Base-by-base conservation (phyloP, 805 yeast species). In the Yarrowia sp. region DNA sequence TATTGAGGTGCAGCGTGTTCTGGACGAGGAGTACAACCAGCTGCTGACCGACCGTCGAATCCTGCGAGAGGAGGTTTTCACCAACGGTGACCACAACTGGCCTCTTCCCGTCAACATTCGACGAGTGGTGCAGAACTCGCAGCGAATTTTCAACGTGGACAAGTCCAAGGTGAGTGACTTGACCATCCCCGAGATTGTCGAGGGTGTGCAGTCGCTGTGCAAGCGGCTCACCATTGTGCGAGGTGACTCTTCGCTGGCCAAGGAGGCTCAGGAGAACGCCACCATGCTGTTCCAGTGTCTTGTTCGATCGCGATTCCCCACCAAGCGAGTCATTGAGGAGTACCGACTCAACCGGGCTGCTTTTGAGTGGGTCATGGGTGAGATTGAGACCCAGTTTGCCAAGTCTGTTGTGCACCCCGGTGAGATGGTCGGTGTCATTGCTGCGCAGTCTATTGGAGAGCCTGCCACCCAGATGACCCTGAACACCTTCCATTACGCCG, bases 391-490 rank as follows among this genome's bases (percentile, higher is more conserved):
- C 41, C 97, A 93, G 79, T 95, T 94, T 82, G 92, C 92, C 73
- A 90, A 89, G 79, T 93, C 98, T 8, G 83, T 95, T 74, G 89
- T 95, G 67, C 87, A 92, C 75, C 98, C 99, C 5, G 99, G 99
- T 77, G 99, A 95, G 79, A 88, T 97, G 71, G 99, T 95, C 68
- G 99, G 99, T 81, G 93, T 95, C 76, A 88, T 96, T 80, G 99
- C 99, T 14, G 90, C 98, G 26, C 98, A 95, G 82, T 92, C 98
- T 68, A 89, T 95, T 78, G 99, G 99, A 82, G 99, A 95, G 81
- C 99, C 99, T 69, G 99, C 98, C 78, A 95, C 99, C 0, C 99
- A 95, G 81, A 95, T 95, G 99, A 95, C 99, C 5, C 84, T 90
- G 76, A 90, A 90, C 77, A 90, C 96, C 70, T 94, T 94, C 91